Evolutionary conservation across 306 rosid species (phyloP), one percentile per base, ranked within the genome.

Genomic region (Pyrus bretschneideri): DNA sequence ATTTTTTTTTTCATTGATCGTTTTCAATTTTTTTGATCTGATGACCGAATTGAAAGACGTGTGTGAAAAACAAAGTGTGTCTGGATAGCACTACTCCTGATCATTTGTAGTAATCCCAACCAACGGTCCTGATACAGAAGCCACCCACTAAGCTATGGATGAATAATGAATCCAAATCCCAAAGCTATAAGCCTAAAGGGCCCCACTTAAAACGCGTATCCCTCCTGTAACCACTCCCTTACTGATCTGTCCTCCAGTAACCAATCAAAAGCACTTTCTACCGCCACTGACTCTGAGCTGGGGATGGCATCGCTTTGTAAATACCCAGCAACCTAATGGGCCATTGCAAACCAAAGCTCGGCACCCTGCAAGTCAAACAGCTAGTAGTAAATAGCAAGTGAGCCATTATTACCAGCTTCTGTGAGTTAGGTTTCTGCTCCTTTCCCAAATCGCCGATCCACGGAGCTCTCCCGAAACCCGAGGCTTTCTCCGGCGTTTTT

Each of bases 181-280:
- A 15, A 49, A 49, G 8, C 8, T 49, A 15, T 15, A 15, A 49
- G 21, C 54, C 54, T 49, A 44, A 46, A 4, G 55, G 55, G 21
- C 42, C 3, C 49, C 40, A 21, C 31, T 25, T 11, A 38, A 2
- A 9, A 67, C 70, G 81, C 76, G 81, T 51, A 51, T 44, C 71
- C n/a, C 4, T 35, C 44, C 23, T 76, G 44, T 62, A 18, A 63
- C 63, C 31, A 11, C 22, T 19, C 2, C 12, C 11, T 46, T n/a
- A 19, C 73, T 54, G 78, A 79, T 21, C 83, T 74, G 83, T 74
- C 75, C 1, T 66, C 78, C 45, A 5, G 58, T 49, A 15, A 6
- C 17, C 55, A 49, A 15, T 15, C 21, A 5, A 40, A 4, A 2
- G 19, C 54, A n/a, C 66, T 3, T 38, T 1, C 23, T 19, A 15